A percentile compares a stretch with the other conserved stretches of the same genome.
phyloP scores from a whole-genome alignment of 177 flowering plant species.

The Vitis hybrid region DNA sequence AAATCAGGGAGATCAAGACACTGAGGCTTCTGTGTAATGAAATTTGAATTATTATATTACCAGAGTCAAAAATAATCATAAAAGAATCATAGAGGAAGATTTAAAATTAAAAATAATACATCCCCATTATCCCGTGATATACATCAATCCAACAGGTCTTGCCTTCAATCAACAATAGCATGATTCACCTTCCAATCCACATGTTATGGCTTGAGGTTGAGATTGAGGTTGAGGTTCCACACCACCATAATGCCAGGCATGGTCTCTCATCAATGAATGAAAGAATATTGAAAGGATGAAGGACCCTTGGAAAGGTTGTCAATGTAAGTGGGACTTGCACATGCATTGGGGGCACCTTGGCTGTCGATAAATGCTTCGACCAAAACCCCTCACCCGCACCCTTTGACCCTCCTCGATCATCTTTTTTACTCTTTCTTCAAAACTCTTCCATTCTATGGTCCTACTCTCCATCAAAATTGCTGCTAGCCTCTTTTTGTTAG shows the following conservation, averaged over 20 bases:
- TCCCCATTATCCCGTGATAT: background rate
- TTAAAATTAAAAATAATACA: no score
- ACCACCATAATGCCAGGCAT: background rate
- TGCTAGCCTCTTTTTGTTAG: conserved; percentile 86
- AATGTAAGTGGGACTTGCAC: conserved; percentile 54
- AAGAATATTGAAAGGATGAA: background rate
- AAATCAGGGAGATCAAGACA: no score
- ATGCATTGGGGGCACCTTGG: conserved; percentile 91
- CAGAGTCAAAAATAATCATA: no score
- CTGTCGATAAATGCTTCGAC: conserved; percentile 83
- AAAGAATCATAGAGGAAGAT: no score
- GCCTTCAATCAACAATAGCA: background rate
- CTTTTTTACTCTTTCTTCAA: conserved; percentile 68
- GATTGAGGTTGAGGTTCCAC: no score
- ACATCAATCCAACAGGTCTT: background rate
- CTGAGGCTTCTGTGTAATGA: no score
- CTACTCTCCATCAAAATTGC: conserved; percentile 62
- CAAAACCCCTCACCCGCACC: conserved; percentile 47
- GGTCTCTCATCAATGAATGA: no score
- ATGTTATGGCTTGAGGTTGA: no score
- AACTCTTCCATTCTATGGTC: conserved; percentile 69
- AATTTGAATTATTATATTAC: no score
- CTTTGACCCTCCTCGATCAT: conserved; percentile 86
- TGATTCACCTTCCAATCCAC: background rate
- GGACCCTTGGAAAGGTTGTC: background rate